These are phyloP conservation scores for Inga laurina DNA, from an alignment of 306 rosid species.

Conservation along the genomic window DNA sequence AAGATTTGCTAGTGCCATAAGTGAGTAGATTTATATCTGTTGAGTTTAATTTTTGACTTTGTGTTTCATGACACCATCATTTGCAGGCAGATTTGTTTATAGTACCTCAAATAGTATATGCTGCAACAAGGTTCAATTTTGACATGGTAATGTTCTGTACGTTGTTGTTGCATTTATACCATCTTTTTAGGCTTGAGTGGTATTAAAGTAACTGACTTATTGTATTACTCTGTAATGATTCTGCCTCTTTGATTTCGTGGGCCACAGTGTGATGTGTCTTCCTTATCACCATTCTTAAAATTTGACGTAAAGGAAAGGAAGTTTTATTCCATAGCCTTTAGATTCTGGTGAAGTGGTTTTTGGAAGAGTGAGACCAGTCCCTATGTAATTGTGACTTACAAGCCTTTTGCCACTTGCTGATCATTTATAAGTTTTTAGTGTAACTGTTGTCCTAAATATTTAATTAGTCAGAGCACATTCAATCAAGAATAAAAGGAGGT, in stretches of 20 bases:
- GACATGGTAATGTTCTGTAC: slow-evolving; percentile 58
- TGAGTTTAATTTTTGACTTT: too few species aligned
- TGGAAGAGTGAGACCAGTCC: background rate
- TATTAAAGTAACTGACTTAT: background rate
- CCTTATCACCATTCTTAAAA: background rate
- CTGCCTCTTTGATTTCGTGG: slow-evolving; percentile 20
- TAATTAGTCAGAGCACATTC: background rate
- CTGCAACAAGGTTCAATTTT: too few species aligned
- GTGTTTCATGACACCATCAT: too few species aligned
- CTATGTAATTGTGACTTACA: background rate
- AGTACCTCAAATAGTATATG: too few species aligned
- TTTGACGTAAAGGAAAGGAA: background rate
- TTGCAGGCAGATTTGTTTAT: too few species aligned
- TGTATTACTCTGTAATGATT: background rate
- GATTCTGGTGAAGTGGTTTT: background rate
- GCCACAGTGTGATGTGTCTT: background rate
- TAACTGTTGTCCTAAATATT: background rate
- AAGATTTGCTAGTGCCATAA: too few species aligned
- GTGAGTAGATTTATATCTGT: too few species aligned
- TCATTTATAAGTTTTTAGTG: background rate
- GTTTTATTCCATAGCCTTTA: background rate
- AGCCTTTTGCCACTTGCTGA: background rate
- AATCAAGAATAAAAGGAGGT: background rate
- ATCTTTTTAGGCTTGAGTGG: background rate
- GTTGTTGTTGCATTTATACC: background rate